Base-by-base conservation (phyloP, 768 basidiomycete genomes). In the Boletales sp. region DNA sequence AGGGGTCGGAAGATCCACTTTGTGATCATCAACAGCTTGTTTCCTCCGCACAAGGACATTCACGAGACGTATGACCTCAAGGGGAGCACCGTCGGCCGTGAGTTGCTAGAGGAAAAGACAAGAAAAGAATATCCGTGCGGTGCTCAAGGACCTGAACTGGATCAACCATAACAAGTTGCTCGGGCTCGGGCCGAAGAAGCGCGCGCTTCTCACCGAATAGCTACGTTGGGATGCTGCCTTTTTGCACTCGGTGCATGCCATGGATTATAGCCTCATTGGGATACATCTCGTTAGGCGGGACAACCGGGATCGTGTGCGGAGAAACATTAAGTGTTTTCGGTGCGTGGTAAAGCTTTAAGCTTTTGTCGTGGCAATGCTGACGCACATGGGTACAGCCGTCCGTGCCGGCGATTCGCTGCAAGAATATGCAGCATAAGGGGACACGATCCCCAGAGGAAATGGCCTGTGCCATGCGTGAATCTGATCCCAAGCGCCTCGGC, bases 111-210 rank as follows among this genome's bases (percentile, higher is more conserved):
- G 64, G 90, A 90, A 32, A 88, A 86, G 63, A 79, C 78, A 78
- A 15, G 63, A 67, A 60, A 74, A 81, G 54, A 97, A 97, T 47
- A 90, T 90, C 0, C 77, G 88, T 27, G 94, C 94, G 5, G 91
- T 94, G 14, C 70, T 97, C 52, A 99, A 99, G 70, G 97, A 99
- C 64, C 70, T 97, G 56, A 98, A 99, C 67, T 99, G 97, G 95
- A 89, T 98, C 40, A 82, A 88, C 48, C 75, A 91, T 4, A 72
- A 73, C 8, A 84, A 86, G 58, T 77, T 70, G 62, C 75, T 99
- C 41, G 90, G 94, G 66, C 69, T 98, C n/a, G 97, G 97, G 0
- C n/a, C n/a, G n/a, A n/a, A n/a, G n/a, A n/a, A n/a, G n/a, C n/a
- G n/a, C n/a, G n/a, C n/a, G n/a, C n/a, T n/a, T n/a, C n/a, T n/a